These are phyloP conservation scores for Melampsora abietis-canadensis DNA, from an alignment of 1,284 basidiomycete genomes.

Conservation along the genomic window DNA sequence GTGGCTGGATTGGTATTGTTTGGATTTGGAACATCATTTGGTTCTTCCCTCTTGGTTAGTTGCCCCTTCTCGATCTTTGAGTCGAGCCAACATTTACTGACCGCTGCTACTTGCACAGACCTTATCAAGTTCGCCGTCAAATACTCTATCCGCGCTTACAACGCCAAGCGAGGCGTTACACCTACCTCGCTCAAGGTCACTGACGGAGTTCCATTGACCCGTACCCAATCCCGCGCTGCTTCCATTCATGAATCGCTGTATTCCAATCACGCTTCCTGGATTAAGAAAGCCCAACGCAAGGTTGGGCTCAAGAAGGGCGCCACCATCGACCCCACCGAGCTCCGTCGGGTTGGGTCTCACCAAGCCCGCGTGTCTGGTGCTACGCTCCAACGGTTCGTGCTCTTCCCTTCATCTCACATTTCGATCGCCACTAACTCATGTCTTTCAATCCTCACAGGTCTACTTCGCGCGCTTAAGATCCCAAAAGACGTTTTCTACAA, in stretches of 20 bases:
- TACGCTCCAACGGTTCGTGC: conserved; percentile 22
- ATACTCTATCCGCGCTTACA: conserved; percentile 33
- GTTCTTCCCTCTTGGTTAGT: conserved; percentile 75
- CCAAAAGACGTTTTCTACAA: too few relatives aligned
- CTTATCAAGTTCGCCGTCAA: conserved; percentile 42
- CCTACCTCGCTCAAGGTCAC: conserved; percentile 19
- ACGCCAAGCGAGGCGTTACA: conserved; percentile 30
- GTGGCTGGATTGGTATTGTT: conserved; percentile 93
- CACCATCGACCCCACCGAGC: conserved; percentile 36
- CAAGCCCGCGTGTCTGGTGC: conserved; percentile 37
- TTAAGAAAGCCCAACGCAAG: conserved; percentile 32
- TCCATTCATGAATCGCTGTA: conserved; percentile 37
- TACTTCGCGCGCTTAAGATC: not conserved
- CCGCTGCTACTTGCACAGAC: not conserved
- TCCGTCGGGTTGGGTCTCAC: conserved; percentile 35
- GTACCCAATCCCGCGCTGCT: conserved; percentile 23
- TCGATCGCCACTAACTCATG: not conserved
- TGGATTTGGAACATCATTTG: conserved; percentile 77
- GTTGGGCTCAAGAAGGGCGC: conserved; percentile 41
- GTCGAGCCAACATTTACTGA: not conserved
- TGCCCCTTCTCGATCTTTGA: not conserved
- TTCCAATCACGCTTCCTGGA: conserved; percentile 42
- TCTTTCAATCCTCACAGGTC: not conserved
- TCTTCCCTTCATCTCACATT: not conserved
- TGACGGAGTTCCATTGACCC: conserved; percentile 37